Base-by-base conservation (phyloP, 352 stramenopile genomes). In the Peronosclerospora sorghi region DNA sequence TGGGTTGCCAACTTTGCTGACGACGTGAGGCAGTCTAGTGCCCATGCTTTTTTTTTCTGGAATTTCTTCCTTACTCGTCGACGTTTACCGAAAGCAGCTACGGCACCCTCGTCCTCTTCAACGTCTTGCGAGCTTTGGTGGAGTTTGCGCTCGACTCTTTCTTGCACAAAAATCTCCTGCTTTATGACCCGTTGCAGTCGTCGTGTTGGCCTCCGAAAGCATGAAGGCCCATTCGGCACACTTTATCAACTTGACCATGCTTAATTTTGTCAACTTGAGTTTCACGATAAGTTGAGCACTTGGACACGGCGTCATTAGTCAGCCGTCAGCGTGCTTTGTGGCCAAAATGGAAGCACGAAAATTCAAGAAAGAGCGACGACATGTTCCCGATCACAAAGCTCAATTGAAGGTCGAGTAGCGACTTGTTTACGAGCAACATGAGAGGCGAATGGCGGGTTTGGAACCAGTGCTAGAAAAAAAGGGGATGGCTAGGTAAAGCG, bases 61-160 rank as follows among this genome's bases (percentile, higher is more conserved):
- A 58, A 97, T 98, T 51, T 96, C 86, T 98, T 51, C 96, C 86
- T 7, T 98, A 98, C 70, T 98, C 90, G 18, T 47, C 75, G 13
- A 51, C 59, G 14, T 98, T 98, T 47, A 89, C 85, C 7, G 62
- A 69, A 28, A 83, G 96, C 45, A 93, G 97, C 41, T 97, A 97
- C 56, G 56, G 61, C 15, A 95, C 93, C 36, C 71, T 97, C 23
- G 48, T 97, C 8, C 42, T 73, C n/a, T 95, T 96, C 54, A 97
- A 97, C 54, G 20, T 97, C 13, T 37, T 83, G 34, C 75, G 94
- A 46, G 71, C 89, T 26, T 20, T 75, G 13, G 48, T 96, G 21
- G 89, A 97, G 45, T 68, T 85, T 8, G 41, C 89, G 3, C 62
- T 96, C 5, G 83, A 96, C 39, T 59, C 56, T 8, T 68, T 95